These are phyloP conservation scores for Stephania cephalantha DNA, from an alignment of 164 flowering plant species.

Conservation along the genomic window DNA sequence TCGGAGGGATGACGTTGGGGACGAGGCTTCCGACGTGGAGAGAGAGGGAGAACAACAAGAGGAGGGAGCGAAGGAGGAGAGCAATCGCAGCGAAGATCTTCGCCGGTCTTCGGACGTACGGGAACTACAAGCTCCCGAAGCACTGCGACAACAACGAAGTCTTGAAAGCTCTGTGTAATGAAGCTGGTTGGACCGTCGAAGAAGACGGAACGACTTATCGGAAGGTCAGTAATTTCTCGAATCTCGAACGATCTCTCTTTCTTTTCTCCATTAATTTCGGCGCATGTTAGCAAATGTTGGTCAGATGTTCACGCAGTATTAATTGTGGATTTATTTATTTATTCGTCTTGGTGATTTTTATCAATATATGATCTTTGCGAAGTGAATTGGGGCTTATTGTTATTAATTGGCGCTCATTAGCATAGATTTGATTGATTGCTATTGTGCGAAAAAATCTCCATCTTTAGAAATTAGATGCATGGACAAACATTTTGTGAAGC, in stretches of 20 bases:
- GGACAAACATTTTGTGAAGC: too few relatives aligned
- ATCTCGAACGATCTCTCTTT: background rate
- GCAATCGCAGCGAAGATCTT: conserved; percentile 36
- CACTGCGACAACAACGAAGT: conserved; percentile 48
- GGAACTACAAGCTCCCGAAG: conserved; percentile 48
- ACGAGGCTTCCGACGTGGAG: conserved; percentile 32
- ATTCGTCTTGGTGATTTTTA: background rate
- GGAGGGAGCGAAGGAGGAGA: conserved; percentile 42
- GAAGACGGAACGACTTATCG: conserved; percentile 50
- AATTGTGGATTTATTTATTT: too few relatives aligned
- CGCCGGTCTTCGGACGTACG: conserved; percentile 41
- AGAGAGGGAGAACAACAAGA: conserved; percentile 45
- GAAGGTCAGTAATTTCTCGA: conserved; percentile 25
- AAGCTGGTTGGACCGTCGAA: conserved; percentile 63
- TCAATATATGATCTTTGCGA: background rate
- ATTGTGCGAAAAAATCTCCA: too few relatives aligned
- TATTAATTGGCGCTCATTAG: too few relatives aligned
- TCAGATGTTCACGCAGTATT: background rate
- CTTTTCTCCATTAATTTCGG: background rate
- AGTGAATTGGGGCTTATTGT: background rate
- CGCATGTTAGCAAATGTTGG: conserved; percentile 10
- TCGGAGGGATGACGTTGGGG: background rate
- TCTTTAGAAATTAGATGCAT: too few relatives aligned
- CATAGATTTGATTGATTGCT: too few relatives aligned
- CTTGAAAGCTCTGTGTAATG: conserved; percentile 53